Evolutionary conservation across 805 yeast genomes (phyloP), one percentile per base, ranked within the genome.

Genomic region (Candida saitoana): DNA sequence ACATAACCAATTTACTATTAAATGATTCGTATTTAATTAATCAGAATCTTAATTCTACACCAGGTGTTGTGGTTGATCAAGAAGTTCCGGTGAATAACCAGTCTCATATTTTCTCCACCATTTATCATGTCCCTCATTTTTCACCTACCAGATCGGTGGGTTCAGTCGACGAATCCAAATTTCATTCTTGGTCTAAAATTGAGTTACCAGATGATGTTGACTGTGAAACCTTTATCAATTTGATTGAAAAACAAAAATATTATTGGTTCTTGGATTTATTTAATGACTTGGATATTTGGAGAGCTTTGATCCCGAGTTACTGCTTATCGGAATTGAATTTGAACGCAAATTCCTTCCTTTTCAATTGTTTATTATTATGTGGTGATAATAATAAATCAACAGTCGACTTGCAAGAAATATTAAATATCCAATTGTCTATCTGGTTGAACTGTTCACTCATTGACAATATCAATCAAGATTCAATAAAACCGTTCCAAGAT

Each of bases 261-360:
- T 60, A 59, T 47, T 66, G 72, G 71, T 35, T 69, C 7, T 49
- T 69, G 16, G 74, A 69, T 48, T 45, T 69, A 19, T 67, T 66
- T 43, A 69, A 69, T 38, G 72, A 63, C n/a, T 43, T 65, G 24
- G 45, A 50, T 34, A 49, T 67, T 12, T 69, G 73, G 73, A 65
- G 65, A 44, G 50, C 58, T 18, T 45, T 62, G 9, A 50, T 69
- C 7, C 73, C 73, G 2, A 47, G 50, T 14, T 63, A 60, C 41
- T 63, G 70, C 45, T 42, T 65, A 14, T 34, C 17, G 5, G 45
- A 45, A 18, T 43, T 49, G 27, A 34, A 19, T 11, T 36, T 34
- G 22, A 25, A 19, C 20, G 14, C 19, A 31, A 38, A 34, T 18
- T 18, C 35, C 39, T 41, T 32, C 22, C 48, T 64, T 18, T 42